Percentiles rank a stretch among this genome's conserved stretches.
These are phyloP conservation scores for Akanthomyces dipterigenus DNA, from an alignment of 2,329 filamentous ascomycete species.

Conservation along the genomic window DNA sequence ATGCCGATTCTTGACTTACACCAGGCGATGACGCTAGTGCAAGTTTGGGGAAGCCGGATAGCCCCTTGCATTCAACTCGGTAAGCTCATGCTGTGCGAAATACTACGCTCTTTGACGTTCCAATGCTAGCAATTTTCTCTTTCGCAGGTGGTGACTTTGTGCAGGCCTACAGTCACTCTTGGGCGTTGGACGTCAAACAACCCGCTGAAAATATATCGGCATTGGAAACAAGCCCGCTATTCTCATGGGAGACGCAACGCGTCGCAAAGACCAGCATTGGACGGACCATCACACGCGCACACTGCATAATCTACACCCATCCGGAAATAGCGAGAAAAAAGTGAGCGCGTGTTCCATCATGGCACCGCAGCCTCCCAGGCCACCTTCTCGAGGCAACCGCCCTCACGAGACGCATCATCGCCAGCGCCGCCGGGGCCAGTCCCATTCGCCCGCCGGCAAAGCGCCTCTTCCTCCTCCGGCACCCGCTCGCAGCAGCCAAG, in stretches of 20 bases:
- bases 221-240: no score
- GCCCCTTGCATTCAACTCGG: not conserved
- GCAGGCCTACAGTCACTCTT: no score
- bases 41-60: not conserved
- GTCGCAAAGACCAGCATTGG: no score
- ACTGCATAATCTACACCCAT: not conserved
- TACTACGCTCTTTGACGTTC: not conserved
- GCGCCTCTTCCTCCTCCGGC: not conserved
- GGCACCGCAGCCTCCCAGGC: not conserved
- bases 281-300: not conserved
- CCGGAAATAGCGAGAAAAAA: no score
- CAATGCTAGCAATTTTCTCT: not conserved
- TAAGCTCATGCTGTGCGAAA: not conserved
- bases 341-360: not conserved
- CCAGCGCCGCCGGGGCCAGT: not conserved
- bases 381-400: not conserved
- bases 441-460: not conserved
- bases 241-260: no score
- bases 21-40: not conserved
- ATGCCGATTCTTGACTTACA: not conserved
- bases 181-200: no score
- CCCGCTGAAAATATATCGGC: no score
- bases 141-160: not conserved
- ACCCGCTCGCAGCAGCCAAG: conserved; percentile 14
- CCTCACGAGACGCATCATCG: not conserved